Base-by-base conservation (phyloP, 1,284 basidiomycete genomes). In the Leccinum solheimii region DNA sequence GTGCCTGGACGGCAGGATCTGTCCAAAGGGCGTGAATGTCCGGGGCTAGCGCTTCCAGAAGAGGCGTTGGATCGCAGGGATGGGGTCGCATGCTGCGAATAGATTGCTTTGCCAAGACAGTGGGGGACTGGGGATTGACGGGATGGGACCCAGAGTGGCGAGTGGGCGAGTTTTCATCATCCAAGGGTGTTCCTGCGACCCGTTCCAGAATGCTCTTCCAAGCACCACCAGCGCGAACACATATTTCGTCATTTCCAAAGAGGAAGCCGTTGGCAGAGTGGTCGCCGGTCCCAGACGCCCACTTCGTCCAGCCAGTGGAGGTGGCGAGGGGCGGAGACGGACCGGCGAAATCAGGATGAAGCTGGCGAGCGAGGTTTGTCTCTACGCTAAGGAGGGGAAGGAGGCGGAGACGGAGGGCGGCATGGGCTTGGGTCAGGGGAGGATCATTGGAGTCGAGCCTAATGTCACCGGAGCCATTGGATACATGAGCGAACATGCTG, bases 1-100 rank as follows among this genome's bases (percentile, higher is more conserved):
- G 76, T 23, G 80, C 79, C 62, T 78, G 79, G 0, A 90, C 80
- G 2, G 76, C 77, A 1, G 76, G 64, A 62, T 90, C 85, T 21
- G 77, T 76, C 89, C 89, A 91, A 6, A 91, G 72, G 8, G 77
- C 73, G 19, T 82, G 74, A 51, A 91, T 86, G 64, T 89, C 86
- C 6, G 85, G 80, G n/a, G 80, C 79, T 56, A 83, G 83, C 0
- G 83, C 82, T 19, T 80, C 79, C 3, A 91, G 75, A 14, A 89
- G 78, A 19, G 80, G 76, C 0, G 81, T 82, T 2, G 83, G 80
- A 70, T 80, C 80, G 55, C 75, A 69, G 26, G 70, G 67, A 50
- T 73, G 69, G 3, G 57, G 66, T 6, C 69, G 62, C 0, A 49
- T 21, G 14, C 1, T 23, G 45, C 70, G 70, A 3, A 16, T 0